Base-by-base conservation (phyloP, 495 filamentous ascomycete species). In the Penicillium atrosanguineum region DNA sequence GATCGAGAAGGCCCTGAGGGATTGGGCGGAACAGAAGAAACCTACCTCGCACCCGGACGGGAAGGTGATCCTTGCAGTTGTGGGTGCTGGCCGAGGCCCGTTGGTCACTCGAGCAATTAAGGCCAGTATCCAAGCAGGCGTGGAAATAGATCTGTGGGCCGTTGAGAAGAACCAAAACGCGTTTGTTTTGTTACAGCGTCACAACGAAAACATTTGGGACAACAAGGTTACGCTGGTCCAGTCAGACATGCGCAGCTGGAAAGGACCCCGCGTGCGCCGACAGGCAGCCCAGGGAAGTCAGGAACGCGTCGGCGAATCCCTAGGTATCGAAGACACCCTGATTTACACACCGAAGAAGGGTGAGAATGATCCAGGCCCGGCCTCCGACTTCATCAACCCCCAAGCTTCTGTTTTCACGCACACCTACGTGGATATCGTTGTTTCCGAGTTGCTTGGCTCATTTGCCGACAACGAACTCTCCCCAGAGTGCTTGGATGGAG, bases 91-190 rank as follows among this genome's bases (percentile, higher is more conserved):
- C 34, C 82, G 94, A 37, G 95, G 95, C 0, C 95, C 94, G 2
- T 73, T 99, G 4, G 91, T 98, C 20, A 90, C 90, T 0, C 82
- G 93, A 37, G 91, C 89, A 0, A 70, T 97, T 21, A 81, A 81
- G 45, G 94, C 94, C 21, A 91, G 89, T 66, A 75, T 83, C 31
- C 70, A 70, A n/a, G 86, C 90, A 9, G 84, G 86, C 9, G 86
- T 96, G 4, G 69, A 81, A 7, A 87, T 99, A 48, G 85, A 89
- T 41, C 74, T 95, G 18, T 96, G 90, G 86, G 95, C 89, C 0
- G 81, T 99, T 4, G 94, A 99, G 73, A 99, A 99, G 80, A 99
- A 99, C 61, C 93, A 90, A 1, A 97, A 97, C 69, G 94, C 94
- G 4, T 96, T 90, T 63, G 91, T 99, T 40, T 82, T 96, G 49